Evolutionary conservation across 2,329 filamentous ascomycete species (phyloP).

Genomic region (Trichophyton simii): DNA sequence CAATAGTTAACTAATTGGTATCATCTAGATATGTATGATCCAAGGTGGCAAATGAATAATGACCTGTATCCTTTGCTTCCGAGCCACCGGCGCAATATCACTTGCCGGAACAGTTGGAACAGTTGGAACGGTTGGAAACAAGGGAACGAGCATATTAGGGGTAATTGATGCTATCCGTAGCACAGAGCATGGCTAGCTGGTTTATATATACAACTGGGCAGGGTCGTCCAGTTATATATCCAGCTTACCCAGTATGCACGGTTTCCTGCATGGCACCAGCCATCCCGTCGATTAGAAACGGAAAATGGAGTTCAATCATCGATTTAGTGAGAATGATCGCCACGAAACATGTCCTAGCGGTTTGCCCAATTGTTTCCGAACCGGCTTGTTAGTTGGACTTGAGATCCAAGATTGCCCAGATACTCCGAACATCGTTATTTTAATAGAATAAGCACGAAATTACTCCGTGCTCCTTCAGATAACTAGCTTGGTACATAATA

Average conservation of each 20-base stretch:
- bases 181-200: background rate
- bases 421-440: background rate
- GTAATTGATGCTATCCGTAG: background rate
- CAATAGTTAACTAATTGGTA: background rate
- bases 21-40: background rate
- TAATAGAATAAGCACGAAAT: too few relatives aligned
- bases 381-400: background rate
- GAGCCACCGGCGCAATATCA: background rate
- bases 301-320: background rate
- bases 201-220: too few relatives aligned
- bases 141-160: background rate
- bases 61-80: background rate
- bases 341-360: background rate
- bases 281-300: background rate
- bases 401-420: background rate
- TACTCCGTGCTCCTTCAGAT: too few relatives aligned
- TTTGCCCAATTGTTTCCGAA: background rate
- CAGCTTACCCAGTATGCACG: background rate
- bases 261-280: background rate
- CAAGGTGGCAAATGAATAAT: background rate
- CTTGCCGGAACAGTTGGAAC: background rate
- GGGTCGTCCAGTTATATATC: background rate
- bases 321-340: background rate
- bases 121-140: background rate
- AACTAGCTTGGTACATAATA: too few relatives aligned